Base-by-base conservation (phyloP, 2,329 filamentous ascomycete genomes). In the Rutstroemia sp. region DNA sequence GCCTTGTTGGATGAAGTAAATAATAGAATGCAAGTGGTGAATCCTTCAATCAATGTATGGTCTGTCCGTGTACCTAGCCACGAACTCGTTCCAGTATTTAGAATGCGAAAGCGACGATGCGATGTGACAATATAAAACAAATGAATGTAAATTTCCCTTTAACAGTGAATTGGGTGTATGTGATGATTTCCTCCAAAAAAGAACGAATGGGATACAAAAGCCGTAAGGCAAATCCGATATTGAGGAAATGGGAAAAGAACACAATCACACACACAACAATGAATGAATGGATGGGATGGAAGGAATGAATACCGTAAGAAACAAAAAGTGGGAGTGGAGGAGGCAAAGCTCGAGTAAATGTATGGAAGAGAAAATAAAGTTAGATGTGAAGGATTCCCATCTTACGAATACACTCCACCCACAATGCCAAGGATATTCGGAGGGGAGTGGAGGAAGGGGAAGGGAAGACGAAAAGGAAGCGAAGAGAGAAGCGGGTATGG, bases 371-470 rank as follows among this genome's bases (percentile, higher is more conserved):
- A 44, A 18, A 21, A 16, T 18, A 3, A 21, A 46, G 39, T 39
- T 30, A 21, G 25, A 34, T 12, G 50, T n/a, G 37, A 30, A 50
- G 49, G 49, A 50, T 50, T 52, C 27, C 44, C 19, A 34, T 52
- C 25, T 42, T 41, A 53, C 51, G 39, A 46, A 12, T 6, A 8
- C 5, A 21, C 30, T 14, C 52, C 52, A 54, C 52, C 38, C 34
- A 27, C 16, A 19, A 34, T 49, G 52, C 52, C 52, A 49, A 54
- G 44, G 52, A 12, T 54, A n/a, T 19, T 5, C 5, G 50, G 44
- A 41, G 14, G 39, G 10, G 21, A 27, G 45, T 47, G 45, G 45
- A 30, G 21, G 25, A 9, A 34, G 18, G 21, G 16, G 25, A 9
- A 34, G 27, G 27, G 9, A 30, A 30, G 27, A 30, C 27, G 27